Evolutionary conservation across 2,329 filamentous ascomycete species (phyloP).

Genomic region (Pseudogymnoascus sp.): DNA sequence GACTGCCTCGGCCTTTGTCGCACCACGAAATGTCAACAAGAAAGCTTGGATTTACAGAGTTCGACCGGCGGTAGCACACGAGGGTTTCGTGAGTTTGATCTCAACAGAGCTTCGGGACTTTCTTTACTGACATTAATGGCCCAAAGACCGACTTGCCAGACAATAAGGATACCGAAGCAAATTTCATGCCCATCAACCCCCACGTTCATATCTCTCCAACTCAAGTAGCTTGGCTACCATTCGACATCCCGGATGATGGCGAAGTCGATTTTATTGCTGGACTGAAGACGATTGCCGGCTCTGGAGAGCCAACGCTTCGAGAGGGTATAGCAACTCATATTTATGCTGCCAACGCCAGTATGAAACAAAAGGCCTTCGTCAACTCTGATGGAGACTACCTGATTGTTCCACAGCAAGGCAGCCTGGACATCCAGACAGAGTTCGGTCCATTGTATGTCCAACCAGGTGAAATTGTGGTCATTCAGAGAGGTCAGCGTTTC

Average conservation of each 20-base stretch:
- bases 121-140: not conserved
- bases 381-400: slow-evolving; percentile 60
- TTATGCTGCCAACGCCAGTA: slow-evolving; percentile 42
- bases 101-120: too few relatives aligned
- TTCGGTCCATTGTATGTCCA: slow-evolving; percentile 52
- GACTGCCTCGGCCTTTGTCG: slow-evolving; percentile 40
- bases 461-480: slow-evolving; percentile 59
- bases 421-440: slow-evolving; percentile 59
- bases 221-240: slow-evolving; percentile 45
- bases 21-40: slow-evolving; percentile 35
- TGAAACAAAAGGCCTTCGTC: slow-evolving; percentile 41
- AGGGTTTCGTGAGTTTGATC: slow-evolving; percentile 17
- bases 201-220: slow-evolving; percentile 41
- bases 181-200: slow-evolving; percentile 42
- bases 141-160: slow-evolving; percentile 20
- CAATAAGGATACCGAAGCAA: slow-evolving; percentile 35
- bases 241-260: slow-evolving; percentile 31
- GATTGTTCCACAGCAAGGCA: slow-evolving; percentile 56
- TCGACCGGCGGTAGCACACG: slow-evolving; percentile 38
- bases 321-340: slow-evolving; percentile 45
- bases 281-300: slow-evolving; percentile 44
- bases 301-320: slow-evolving; percentile 44
- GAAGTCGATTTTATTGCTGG: slow-evolving; percentile 47
- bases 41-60: slow-evolving; percentile 40
- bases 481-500: slow-evolving; percentile 58